phyloP scores from a whole-genome alignment of 257 asterid genomes.

The Haberlea rhodopensis region DNA sequence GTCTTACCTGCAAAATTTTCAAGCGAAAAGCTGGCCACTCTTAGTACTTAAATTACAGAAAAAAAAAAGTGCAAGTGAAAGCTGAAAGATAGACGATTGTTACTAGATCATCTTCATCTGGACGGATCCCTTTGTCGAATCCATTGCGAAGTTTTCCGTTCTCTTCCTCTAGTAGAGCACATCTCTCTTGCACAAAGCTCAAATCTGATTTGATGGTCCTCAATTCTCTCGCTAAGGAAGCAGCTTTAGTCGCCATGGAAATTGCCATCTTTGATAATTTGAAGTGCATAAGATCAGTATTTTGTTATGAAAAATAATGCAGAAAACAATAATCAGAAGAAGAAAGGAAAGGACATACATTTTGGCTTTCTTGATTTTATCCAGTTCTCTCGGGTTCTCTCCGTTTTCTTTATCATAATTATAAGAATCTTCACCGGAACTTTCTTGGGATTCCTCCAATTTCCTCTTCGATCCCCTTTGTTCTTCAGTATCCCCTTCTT shows the following conservation, averaged over 20 bases:
- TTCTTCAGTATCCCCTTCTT: conserved; percentile 27
- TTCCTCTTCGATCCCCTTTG: conserved; percentile 72
- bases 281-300: not conserved
- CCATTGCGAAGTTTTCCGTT: conserved; percentile 75
- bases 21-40: too few species aligned
- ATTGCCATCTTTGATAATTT: conserved; percentile 55
- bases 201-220: conserved; percentile 71
- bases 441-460: conserved; percentile 45
- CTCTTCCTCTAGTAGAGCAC: conserved; percentile 76
- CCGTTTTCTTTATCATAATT: conserved; percentile 30
- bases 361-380: conserved; percentile 72
- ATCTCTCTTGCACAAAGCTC: conserved; percentile 74
- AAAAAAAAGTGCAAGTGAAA: not conserved
- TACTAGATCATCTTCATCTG: conserved; percentile 96
- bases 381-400: conserved; percentile 39
- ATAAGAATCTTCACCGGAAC: conserved; percentile 35
- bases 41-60: not conserved
- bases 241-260: conserved; percentile 90
- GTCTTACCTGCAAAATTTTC: conserved; percentile 61
- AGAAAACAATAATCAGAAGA: not conserved
- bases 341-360: conserved; percentile 46
- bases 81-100: not conserved
- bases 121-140: conserved; percentile 40
- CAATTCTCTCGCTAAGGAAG: conserved; percentile 72
- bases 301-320: not conserved